Evolutionary conservation across 148 eudicot species (phyloP), one percentile per base, ranked within the genome.

Genomic region (Spergularia bocconei): DNA sequence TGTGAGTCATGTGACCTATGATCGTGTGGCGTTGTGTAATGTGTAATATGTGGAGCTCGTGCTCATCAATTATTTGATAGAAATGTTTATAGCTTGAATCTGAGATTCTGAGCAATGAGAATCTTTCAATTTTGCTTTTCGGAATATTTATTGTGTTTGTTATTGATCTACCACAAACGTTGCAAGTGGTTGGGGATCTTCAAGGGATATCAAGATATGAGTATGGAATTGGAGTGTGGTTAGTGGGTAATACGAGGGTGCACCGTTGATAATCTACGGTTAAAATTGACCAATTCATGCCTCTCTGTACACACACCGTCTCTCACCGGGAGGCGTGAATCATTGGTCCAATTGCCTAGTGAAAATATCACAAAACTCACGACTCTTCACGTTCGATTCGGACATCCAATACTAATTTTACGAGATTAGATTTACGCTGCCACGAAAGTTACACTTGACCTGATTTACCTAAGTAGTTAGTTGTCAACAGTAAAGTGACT

Each of bases 21-120:
- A 62, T 74, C 70, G 59, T 76, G 72, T 76, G 73, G 41, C 52
- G 33, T 62, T 6, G 66, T 25, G 33, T 20, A 10, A 44, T 44
- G 48, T 44, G 48, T 44, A 44, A 44, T 33, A 33, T 13, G 36
- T 62, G 66, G 8, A 16, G 14, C 33, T 13, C 17, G 6, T 25
- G 13, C 29, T 25, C 17, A 62, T 44, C 48, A 44, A 62, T 62
- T 62, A 44, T 0, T 62, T 29, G 41, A 62, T 29, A 41, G 62
- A 39, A 70, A 70, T 54, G 62, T 70, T 6, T 70, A 70, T 29
- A 54, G 29, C 17, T 52, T 25, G 14, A 70, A 23, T 23, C 39
- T 25, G 25, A 61, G 14, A 70, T 10, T 23, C 17, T 23, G 25
- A 61, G 29, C 33, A 29, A 62, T 62, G n/a, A 4, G 66, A 14